Evolutionary conservation across 1,284 basidiomycete species (phyloP), one percentile per base, ranked within the genome.

Genomic region (Trametes pubescens): DNA sequence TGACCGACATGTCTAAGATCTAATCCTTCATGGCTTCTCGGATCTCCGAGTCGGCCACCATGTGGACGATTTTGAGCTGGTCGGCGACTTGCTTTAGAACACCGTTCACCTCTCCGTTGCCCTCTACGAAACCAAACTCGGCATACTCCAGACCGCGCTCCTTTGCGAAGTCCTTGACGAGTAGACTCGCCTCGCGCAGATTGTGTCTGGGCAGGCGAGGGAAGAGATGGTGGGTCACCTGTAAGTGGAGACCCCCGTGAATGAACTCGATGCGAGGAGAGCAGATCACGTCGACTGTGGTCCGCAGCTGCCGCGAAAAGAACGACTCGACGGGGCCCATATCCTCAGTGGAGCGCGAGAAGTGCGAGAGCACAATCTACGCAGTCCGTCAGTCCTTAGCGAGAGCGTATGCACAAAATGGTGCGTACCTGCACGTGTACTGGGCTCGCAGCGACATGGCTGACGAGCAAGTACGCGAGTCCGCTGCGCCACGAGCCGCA

Each of bases 201-300:
- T 98, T 97, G 82, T 99, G 97, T 32, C 98, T 84, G 2, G 98
- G 98, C 1, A 99, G 82, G 24, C 98, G 90, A 9, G 97, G 98
- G 81, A 99, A 98, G 64, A 99, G 85, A 78, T 99, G 98, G 74
- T 99, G 97, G 5, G 97, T 95, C 44, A 99, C 95, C 78, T 99
- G 97, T 52, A 99, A 89, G 73, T 99, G 95, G 26, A 89, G 87
- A 3, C 95, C 97, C 32, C 97, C 97, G 75, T 99, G 97, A 34
- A 99, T 79, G 74, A 96, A 98, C 67, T 89, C 93, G 69, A 98
- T 84, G 51, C 87, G 87, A 3, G 89, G 83, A 1, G 91, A 88
- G 78, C 96, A 99, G 65, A 93, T 87, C 43, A 99, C 95, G 77
- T 99, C 98, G 68, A 95, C 94, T 0, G 98, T 99, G 9, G 98